These are phyloP conservation scores for Mucor velutinosus DNA, from an alignment of 371 early-diverging fungal species.

Conservation along the genomic window DNA sequence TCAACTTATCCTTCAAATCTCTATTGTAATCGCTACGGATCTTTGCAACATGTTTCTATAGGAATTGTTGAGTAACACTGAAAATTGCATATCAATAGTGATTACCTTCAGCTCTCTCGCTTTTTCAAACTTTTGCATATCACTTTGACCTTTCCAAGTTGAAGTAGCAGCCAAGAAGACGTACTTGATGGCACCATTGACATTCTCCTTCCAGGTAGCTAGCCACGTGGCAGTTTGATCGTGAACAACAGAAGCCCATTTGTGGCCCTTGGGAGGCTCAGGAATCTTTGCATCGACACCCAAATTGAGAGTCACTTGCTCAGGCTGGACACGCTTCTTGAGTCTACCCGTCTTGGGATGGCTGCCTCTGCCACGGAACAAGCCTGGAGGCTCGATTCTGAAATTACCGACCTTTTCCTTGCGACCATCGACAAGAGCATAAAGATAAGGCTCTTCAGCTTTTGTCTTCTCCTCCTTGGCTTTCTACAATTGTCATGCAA, in stretches of 20 bases:
- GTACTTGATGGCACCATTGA: constrained; percentile 90
- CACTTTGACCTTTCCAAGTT: constrained; percentile 94
- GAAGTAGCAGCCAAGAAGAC: constrained; percentile 92
- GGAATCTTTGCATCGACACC: constrained; percentile 82
- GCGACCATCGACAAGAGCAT: constrained; percentile 83
- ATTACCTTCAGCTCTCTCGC: constrained; percentile 85
- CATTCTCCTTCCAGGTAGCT: constrained; percentile 97
- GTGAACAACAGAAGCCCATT: constrained; percentile 87
- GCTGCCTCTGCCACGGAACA: constrained; percentile 96
- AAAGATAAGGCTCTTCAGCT: constrained; percentile 78
- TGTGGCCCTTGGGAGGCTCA: constrained; percentile 84
- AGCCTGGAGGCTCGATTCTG: constrained; percentile 94
- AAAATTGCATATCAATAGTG: background rate
- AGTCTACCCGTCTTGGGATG: constrained; percentile 95
- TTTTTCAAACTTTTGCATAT: constrained; percentile 95
- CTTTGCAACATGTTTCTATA: constrained; percentile 63
- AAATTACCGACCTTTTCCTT: constrained; percentile 98
- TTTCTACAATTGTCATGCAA: constrained; percentile 24
- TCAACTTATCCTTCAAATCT: constrained; percentile 78
- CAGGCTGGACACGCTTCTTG: constrained; percentile 89
- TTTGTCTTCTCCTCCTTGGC: constrained; percentile 74
- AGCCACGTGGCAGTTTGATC: constrained; percentile 96
- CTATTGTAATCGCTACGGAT: constrained; percentile 81
- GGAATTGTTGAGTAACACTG: background rate
- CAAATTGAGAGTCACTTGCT: constrained; percentile 93